phyloP scores from a whole-genome alignment of 306 rosid species.

The Casuarina cunninghamiana region DNA sequence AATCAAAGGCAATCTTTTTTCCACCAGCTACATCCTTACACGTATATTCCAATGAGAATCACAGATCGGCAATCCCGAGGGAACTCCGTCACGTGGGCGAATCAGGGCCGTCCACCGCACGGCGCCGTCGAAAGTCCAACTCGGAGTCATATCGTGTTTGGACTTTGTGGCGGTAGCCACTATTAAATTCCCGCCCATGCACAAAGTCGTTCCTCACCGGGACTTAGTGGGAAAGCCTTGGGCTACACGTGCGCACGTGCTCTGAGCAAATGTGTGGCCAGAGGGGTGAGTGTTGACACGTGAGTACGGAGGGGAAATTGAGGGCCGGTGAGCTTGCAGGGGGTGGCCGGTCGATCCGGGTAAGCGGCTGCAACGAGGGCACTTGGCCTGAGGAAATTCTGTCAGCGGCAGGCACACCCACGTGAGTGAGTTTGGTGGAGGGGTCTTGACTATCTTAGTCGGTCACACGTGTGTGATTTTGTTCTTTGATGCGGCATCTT shows the following conservation, averaged over 20 bases:
- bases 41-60: neutral
- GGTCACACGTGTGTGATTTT: no score
- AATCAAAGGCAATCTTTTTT: neutral
- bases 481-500: no score
- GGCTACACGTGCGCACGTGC: neutral
- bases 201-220: neutral
- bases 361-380: neutral
- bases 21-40: neutral
- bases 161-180: slow-evolving; percentile 13
- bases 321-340: neutral
- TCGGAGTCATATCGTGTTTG: slow-evolving; percentile 9
- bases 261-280: neutral
- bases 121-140: neutral
- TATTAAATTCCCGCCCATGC: neutral
- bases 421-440: no score
- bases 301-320: neutral
- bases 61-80: neutral
- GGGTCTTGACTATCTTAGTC: no score
- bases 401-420: no score
- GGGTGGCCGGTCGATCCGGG: neutral
- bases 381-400: no score
- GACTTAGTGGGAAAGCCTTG: no score
- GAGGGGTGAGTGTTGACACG: slow-evolving; percentile 14
- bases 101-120: neutral
- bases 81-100: neutral